Evolutionary conservation across 352 stramenopile genomes (phyloP).

Genomic region (Lagenidium sp.): DNA sequence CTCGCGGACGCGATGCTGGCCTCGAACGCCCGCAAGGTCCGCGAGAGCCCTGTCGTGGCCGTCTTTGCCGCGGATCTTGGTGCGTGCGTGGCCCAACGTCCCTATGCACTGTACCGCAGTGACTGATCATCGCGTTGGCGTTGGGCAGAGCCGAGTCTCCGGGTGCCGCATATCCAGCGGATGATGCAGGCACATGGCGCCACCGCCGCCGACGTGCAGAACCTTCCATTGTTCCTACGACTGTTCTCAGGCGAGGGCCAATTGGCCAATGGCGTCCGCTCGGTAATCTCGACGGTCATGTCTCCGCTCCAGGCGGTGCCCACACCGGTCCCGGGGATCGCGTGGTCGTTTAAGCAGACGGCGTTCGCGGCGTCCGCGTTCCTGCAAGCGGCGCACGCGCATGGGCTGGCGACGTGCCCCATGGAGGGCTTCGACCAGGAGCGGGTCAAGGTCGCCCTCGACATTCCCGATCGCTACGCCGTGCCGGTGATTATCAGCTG

Average conservation of each 20-base stretch:
- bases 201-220: constrained; percentile 29
- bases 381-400: constrained; percentile 53
- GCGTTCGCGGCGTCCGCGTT: constrained; percentile 64
- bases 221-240: constrained; percentile 51
- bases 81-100: no score
- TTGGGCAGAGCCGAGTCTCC: constrained; percentile 53
- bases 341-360: constrained; percentile 81
- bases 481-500: constrained; percentile 67
- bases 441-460: constrained; percentile 44
- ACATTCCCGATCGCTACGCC: constrained; percentile 72
- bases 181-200: constrained; percentile 50
- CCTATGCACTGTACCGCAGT: no score
- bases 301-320: constrained; percentile 59
- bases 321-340: constrained; percentile 48
- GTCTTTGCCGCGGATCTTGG: constrained; percentile 76
- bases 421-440: constrained; percentile 80
- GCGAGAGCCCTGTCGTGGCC: constrained; percentile 63
- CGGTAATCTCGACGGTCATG: constrained; percentile 43
- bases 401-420: constrained; percentile 56
- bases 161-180: constrained; percentile 61
- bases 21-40: constrained; percentile 62
- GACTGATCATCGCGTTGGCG: no score
- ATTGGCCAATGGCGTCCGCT: constrained; percentile 40
- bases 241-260: constrained; percentile 67
- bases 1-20: constrained; percentile 72